Evolutionary conservation across 2,329 filamentous ascomycete genomes (phyloP), one percentile per base, ranked within the genome.

Genomic region (Myriosclerotinia curreyana): DNA sequence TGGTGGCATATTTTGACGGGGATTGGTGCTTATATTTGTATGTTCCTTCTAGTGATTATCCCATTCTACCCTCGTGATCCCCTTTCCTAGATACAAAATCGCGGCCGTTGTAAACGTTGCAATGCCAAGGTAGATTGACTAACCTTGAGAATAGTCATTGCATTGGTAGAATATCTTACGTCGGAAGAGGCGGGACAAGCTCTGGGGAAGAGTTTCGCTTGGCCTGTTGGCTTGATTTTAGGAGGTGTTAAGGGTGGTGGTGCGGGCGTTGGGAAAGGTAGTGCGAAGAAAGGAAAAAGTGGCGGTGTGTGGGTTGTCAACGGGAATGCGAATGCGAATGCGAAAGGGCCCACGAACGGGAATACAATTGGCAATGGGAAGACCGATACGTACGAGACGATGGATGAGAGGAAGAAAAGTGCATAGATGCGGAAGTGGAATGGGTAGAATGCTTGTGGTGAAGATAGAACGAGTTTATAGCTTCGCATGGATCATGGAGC

Each of bases 1-100:
- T 87, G 84, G 85, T 87, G 85, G 85, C 85, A 87, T 69, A 74
- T 87, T 20, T 74, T 86, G 34, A 87, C 84, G 0, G 85, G 82
- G 0, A 75, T 83, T 25, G 80, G 82, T 0, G 83, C 83, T 50
- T 74, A 74, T 68, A 73, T 73, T 20, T 73, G 71, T 74, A 64
- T 12, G 69, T 71, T 50, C 25, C n/a, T 46, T 44, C 6, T 25
- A 2, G 7, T 25, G 1, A 6, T 28, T 31, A 31, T 2, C 6
- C 40, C 42, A 14, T n/a, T 25, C 20, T 9, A 25, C 36, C 48
- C n/a, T 51, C 5, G 11, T 38, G 3, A 15, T 9, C 6, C 9
- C 25, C 3, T 14, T 12, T 22, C 5, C n/a, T 12, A 58, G 12
- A 28, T 8, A 17, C 5, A 17, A 22, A 3, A 12, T 7, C 17